These are phyloP conservation scores for Closterium sp. DNA, from an alignment of 139 green algal genomes.

Conservation along the genomic window DNA sequence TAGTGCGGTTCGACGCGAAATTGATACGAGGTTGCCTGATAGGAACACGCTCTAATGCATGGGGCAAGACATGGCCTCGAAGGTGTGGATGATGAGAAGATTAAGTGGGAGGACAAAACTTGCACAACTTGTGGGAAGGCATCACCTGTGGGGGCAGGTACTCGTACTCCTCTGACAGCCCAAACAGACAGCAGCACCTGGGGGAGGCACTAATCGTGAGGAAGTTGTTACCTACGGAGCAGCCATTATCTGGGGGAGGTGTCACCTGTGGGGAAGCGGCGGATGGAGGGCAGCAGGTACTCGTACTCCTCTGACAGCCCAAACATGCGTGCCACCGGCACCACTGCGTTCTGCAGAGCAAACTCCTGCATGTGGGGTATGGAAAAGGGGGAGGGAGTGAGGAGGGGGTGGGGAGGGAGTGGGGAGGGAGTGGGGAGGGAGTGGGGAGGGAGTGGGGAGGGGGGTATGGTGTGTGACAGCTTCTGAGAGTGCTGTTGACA, in stretches of 20 bases:
- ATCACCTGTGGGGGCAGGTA: not conserved
- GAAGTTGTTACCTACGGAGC: slow-evolving; percentile 15
- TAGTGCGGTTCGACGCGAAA: too few species aligned
- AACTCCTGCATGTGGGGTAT: slow-evolving; percentile 9
- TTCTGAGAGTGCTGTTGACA: too few species aligned
- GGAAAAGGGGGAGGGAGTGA: too few species aligned
- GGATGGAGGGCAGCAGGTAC: slow-evolving; percentile 89
- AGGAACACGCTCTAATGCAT: too few species aligned
- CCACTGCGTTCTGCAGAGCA: slow-evolving; percentile 79
- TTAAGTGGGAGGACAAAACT: too few species aligned
- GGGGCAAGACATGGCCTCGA: too few species aligned
- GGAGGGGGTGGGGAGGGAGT: not conserved
- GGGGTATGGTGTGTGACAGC: too few species aligned
- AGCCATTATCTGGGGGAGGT: not conserved
- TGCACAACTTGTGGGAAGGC: too few species aligned
- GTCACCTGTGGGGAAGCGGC: slow-evolving; percentile 76
- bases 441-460: not conserved
- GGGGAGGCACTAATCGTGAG: not conserved
- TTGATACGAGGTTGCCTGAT: too few species aligned
- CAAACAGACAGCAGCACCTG: not conserved
- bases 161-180: not conserved
- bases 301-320: slow-evolving; percentile 83
- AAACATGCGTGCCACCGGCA: slow-evolving; percentile 73
- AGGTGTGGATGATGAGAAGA: too few species aligned
- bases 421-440: not conserved